Evolutionary conservation across 1,284 basidiomycete genomes (phyloP).

Genomic region (Garcileccinum viscosum): DNA sequence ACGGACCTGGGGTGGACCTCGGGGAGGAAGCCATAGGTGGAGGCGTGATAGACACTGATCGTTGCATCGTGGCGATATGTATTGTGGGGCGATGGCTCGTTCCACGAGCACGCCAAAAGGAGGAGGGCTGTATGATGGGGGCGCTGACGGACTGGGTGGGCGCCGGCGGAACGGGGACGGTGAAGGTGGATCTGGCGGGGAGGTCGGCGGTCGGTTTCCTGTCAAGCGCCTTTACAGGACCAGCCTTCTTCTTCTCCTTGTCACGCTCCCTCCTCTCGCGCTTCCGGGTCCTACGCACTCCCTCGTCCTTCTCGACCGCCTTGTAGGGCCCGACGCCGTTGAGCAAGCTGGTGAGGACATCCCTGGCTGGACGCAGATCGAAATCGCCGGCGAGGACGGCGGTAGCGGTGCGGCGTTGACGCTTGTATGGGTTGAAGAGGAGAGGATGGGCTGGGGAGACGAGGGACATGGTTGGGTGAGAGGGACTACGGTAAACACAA

Average conservation of each 20-base stretch:
- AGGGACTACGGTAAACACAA: slow-evolving; percentile 22
- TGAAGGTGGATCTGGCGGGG: slow-evolving; percentile 22
- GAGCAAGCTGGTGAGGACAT: slow-evolving; percentile 76
- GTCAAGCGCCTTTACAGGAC: slow-evolving; percentile 25
- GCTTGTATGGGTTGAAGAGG: slow-evolving; percentile 47
- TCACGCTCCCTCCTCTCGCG: slow-evolving; percentile 58
- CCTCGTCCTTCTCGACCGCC: slow-evolving; percentile 64
- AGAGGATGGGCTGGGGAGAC: slow-evolving; percentile 44
- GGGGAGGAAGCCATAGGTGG: slow-evolving; percentile 71
- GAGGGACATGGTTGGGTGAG: slow-evolving; percentile 29
- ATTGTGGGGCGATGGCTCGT: slow-evolving; percentile 70
- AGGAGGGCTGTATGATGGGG: slow-evolving; percentile 44
- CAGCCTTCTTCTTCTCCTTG: slow-evolving; percentile 44
- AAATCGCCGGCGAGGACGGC: slow-evolving; percentile 74
- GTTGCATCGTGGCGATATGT: slow-evolving; percentile 67
- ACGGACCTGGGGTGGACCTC: slow-evolving; percentile 73
- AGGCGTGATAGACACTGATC: slow-evolving; percentile 75
- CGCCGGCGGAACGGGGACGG: slow-evolving; percentile 35
- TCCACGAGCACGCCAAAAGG: slow-evolving; percentile 68
- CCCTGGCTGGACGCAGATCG: slow-evolving; percentile 67
- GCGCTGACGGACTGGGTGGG: slow-evolving; percentile 27
- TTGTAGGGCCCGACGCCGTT: slow-evolving; percentile 74
- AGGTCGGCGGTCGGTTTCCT: slow-evolving; percentile 31
- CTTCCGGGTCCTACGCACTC: slow-evolving; percentile 54
- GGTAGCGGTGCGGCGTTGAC: slow-evolving; percentile 71